phyloP scores from a whole-genome alignment of 163 green algal genomes.

The Chloromonas sp. region DNA sequence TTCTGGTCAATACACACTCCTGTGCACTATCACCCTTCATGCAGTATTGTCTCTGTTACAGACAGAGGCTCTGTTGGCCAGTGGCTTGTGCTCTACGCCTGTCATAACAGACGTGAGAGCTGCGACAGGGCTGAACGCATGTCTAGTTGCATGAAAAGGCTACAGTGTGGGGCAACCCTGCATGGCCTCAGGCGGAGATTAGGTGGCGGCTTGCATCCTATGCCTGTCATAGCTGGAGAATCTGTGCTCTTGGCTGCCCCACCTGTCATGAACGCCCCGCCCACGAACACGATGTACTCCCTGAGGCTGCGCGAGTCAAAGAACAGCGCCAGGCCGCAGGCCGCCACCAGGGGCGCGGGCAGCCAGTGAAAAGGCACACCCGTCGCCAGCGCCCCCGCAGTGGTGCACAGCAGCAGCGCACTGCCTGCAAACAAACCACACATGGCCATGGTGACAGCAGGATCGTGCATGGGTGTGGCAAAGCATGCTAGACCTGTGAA shows the following conservation, averaged over 20 bases:
- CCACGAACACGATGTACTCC: constrained; percentile 75
- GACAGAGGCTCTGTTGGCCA: background rate
- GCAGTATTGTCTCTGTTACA: too few species aligned
- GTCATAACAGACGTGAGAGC: background rate
- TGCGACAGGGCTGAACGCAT: too few species aligned
- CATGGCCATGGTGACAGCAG: background rate
- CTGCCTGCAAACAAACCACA: constrained; percentile 9
- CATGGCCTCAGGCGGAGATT: too few species aligned
- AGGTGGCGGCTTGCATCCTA: too few species aligned
- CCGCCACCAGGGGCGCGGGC: constrained; percentile 62
- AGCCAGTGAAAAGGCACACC: constrained; percentile 76
- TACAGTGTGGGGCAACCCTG: too few species aligned
- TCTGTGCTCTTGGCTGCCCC: background rate
- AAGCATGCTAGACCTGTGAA: too few species aligned
- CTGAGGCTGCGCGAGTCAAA: constrained; percentile 51
- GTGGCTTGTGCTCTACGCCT: background rate
- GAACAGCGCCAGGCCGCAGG: constrained; percentile 70
- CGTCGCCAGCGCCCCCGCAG: constrained; percentile 57
- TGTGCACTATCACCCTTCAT: too few species aligned
- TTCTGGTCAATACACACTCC: too few species aligned
- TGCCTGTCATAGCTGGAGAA: too few species aligned
- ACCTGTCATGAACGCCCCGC: constrained; percentile 46
- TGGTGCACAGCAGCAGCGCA: constrained; percentile 50
- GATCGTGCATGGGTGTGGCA: background rate
- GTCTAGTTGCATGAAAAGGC: background rate